phyloP scores from a whole-genome alignment of 345 rosid genomes.

The rapeseed (Brassica napus) region DNA sequence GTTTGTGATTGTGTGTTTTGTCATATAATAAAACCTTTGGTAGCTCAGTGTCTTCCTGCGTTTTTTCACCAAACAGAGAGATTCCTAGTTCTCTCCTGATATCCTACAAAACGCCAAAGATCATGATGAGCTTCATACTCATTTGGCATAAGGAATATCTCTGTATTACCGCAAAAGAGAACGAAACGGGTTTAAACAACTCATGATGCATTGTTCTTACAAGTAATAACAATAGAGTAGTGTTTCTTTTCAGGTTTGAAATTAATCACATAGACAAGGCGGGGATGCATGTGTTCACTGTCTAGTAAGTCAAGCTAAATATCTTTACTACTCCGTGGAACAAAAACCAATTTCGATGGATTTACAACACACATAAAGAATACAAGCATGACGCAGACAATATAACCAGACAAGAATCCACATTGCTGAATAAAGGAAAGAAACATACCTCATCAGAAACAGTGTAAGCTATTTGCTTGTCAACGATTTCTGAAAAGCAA shows the following conservation, averaged over 20 bases:
- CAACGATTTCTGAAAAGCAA: slow-evolving; percentile 31
- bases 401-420: slow-evolving; percentile 4
- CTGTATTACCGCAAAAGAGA: no score
- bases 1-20: background rate
- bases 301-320: background rate
- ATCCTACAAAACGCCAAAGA: slow-evolving; percentile 23
- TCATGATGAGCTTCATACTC: background rate
- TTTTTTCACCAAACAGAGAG: slow-evolving; percentile 30
- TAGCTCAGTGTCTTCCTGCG: slow-evolving; percentile 28
- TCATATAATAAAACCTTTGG: slow-evolving; percentile 32
- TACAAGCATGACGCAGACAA: background rate
- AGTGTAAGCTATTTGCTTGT: slow-evolving; percentile 30
- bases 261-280: background rate
- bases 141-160: no score
- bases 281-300: background rate
- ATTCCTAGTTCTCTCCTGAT: slow-evolving; percentile 39
- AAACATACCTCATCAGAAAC: slow-evolving; percentile 26
- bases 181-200: background rate
- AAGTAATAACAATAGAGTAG: background rate
- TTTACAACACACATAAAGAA: background rate
- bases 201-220: background rate
- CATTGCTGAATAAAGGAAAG: background rate
- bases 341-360: background rate
- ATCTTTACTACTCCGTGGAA: background rate
- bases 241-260: no score